Evolutionary conservation across 495 filamentous ascomycete genomes (phyloP).

Genomic region (Cairneyella variabilis): DNA sequence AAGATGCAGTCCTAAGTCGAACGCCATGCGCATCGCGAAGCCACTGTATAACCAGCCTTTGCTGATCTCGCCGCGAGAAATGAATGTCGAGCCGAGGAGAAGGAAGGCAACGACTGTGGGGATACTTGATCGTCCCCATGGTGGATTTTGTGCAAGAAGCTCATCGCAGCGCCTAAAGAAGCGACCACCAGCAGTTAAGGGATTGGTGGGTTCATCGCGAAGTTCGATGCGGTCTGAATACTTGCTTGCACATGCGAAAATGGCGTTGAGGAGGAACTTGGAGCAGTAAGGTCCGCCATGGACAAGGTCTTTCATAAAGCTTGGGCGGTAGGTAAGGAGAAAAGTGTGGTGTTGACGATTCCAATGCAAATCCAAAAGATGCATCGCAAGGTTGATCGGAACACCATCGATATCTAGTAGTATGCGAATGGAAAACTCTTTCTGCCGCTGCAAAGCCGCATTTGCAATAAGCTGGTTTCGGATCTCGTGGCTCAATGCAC

Average conservation of each 20-base stretch:
- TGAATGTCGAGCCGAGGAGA: background rate
- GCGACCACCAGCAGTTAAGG: background rate
- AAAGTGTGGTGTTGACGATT: constrained; percentile 31
- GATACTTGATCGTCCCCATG: background rate
- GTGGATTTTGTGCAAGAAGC: background rate
- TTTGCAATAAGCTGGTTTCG: background rate
- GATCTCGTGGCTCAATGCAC: background rate
- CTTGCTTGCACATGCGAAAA: constrained; percentile 38
- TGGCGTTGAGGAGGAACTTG: constrained; percentile 42
- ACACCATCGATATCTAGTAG: constrained; percentile 40
- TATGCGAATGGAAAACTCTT: background rate
- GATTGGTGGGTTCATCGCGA: constrained; percentile 33
- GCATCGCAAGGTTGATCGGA: constrained; percentile 36
- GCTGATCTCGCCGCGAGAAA: background rate
- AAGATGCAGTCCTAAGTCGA: constrained; percentile 10
- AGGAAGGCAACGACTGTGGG: background rate
- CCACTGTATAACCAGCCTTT: constrained; percentile 1
- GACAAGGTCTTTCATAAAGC: constrained; percentile 35
- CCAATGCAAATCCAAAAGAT: constrained; percentile 37
- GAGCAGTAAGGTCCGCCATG: constrained; percentile 41
- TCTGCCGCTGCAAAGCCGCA: background rate
- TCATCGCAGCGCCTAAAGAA: constrained; percentile 2
- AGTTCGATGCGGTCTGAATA: constrained; percentile 31
- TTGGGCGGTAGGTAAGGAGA: constrained; percentile 35
- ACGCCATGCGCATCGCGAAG: background rate